phyloP scores from a whole-genome alignment of 225 moss, liverwort and hornwort genomes.

The Bryoerythrophyllum caledonicum region DNA sequence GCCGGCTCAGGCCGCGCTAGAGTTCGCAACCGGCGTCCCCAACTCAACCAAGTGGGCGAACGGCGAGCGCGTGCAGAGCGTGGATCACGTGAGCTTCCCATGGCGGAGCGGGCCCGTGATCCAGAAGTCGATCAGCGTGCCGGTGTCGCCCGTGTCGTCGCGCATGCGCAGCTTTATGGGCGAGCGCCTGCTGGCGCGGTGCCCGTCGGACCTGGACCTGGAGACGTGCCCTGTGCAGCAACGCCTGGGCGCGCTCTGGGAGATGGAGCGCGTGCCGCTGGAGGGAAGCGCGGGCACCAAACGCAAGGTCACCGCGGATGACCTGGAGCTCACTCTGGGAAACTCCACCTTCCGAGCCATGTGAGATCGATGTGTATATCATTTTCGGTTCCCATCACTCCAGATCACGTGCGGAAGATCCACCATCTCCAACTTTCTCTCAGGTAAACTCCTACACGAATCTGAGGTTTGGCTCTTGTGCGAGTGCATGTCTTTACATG shows the following conservation, averaged over 20 bases:
- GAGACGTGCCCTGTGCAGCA: slow-evolving; percentile 32
- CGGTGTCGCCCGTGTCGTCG: slow-evolving; percentile 50
- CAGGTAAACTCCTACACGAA: not conserved
- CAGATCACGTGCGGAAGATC: not conserved
- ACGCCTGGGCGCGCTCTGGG: slow-evolving; percentile 37
- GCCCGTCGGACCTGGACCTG: slow-evolving; percentile 64
- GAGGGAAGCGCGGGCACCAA: slow-evolving; percentile 32
- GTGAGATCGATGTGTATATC: not conserved
- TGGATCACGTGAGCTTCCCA: slow-evolving; percentile 3
- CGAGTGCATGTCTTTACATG: too few species aligned
- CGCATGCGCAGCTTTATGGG: slow-evolving; percentile 34
- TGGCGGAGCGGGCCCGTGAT: slow-evolving; percentile 44
- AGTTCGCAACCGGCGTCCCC: slow-evolving; percentile 50
- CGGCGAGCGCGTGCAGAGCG: slow-evolving; percentile 59
- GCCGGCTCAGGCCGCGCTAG: slow-evolving; percentile 34
- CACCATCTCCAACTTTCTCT: not conserved
- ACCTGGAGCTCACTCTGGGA: slow-evolving; percentile 69
- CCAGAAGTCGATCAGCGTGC: slow-evolving; percentile 52
- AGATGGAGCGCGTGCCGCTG: slow-evolving; percentile 30
- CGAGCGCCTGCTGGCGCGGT: slow-evolving; percentile 34
- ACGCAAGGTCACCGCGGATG: slow-evolving; percentile 50
- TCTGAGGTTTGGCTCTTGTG: not conserved
- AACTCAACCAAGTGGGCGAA: slow-evolving; percentile 69
- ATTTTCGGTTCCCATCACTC: not conserved
- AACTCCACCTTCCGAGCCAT: slow-evolving; percentile 56